Conservation (phyloP, 2,329 filamentous ascomycete genomes). For the Pseudocercospora macadamiae region DNA sequence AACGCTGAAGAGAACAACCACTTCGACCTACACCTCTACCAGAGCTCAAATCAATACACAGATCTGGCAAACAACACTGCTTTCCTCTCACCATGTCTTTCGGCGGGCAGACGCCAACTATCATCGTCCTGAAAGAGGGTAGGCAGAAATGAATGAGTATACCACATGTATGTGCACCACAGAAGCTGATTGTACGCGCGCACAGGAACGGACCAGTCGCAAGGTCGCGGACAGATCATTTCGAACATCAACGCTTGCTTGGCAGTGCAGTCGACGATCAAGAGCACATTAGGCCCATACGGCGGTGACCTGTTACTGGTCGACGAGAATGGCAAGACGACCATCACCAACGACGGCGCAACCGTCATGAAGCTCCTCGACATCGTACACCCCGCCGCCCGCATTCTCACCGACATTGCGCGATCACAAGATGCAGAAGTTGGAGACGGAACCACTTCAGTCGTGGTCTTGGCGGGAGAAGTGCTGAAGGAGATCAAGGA, state of each 20-base stretch:
- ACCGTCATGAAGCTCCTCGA: conserved; percentile 99
- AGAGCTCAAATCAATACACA: background rate
- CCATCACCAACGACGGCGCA: conserved; percentile 98
- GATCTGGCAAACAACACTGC: background rate
- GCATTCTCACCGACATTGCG: conserved; percentile 96
- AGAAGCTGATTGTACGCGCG: no score
- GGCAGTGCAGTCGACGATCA: conserved; percentile 93
- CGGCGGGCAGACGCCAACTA: conserved; percentile 95
- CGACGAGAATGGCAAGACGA: conserved; percentile 92
- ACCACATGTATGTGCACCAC: no score
- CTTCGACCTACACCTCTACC: no score
- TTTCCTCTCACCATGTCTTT: conserved; percentile 73
- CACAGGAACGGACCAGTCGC: conserved; percentile 96
- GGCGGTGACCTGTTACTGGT: conserved; percentile 95
- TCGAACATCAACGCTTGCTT: conserved; percentile 99
- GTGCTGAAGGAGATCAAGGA: conserved; percentile 97
- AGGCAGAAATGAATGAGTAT: conserved; percentile 42
- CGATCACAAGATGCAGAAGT: conserved; percentile 99
- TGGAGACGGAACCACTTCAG: conserved; percentile 95
- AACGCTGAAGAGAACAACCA: no score
- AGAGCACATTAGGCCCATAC: conserved; percentile 93
- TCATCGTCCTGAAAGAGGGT: conserved; percentile 98
- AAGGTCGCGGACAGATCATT: conserved; percentile 93
- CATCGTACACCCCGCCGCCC: conserved; percentile 95
- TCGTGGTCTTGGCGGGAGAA: conserved; percentile 96